phyloP scores from a whole-genome alignment of 805 yeast species.

The Diddensiella santjacobensis region DNA sequence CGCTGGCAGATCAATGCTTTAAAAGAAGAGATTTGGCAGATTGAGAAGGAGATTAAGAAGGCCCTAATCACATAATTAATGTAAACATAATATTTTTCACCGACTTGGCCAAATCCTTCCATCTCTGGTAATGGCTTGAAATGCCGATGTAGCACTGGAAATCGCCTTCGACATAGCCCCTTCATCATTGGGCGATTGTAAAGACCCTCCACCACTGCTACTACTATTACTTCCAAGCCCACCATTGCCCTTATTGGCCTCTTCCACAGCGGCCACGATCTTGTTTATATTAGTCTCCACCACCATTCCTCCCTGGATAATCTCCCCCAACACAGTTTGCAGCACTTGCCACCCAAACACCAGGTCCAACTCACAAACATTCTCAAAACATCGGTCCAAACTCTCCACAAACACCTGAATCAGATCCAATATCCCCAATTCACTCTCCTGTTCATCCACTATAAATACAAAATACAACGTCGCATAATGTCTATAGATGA shows the following conservation, averaged over 20 bases:
- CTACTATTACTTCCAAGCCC: slow-evolving; percentile 4
- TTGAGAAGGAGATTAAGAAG: neutral
- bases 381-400: slow-evolving; percentile 85
- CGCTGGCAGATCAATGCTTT: neutral
- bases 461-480: slow-evolving; percentile 93
- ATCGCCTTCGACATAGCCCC: slow-evolving; percentile 26
- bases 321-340: slow-evolving; percentile 79
- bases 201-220: slow-evolving; percentile 4
- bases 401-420: slow-evolving; percentile 97
- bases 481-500: slow-evolving; percentile 91
- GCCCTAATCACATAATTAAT: neutral
- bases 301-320: slow-evolving; percentile 97
- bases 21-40: neutral
- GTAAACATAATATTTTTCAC: neutral
- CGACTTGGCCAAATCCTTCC: slow-evolving; percentile 21
- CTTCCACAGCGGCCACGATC: slow-evolving; percentile 61
- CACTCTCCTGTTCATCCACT: slow-evolving; percentile 94
- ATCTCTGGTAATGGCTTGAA: slow-evolving; percentile 26
- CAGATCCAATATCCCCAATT: slow-evolving; percentile 86
- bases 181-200: slow-evolving; percentile 13
- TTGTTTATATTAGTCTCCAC: slow-evolving; percentile 82
- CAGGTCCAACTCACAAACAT: slow-evolving; percentile 91
- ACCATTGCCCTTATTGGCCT: slow-evolving; percentile 31
- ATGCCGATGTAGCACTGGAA: slow-evolving; percentile 26
- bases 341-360: slow-evolving; percentile 99